Percentiles rank a stretch among this genome's conserved stretches.
Conservation (phyloP, 2,329 filamentous ascomycete species). For the Aaosphaeria arxii region DNA sequence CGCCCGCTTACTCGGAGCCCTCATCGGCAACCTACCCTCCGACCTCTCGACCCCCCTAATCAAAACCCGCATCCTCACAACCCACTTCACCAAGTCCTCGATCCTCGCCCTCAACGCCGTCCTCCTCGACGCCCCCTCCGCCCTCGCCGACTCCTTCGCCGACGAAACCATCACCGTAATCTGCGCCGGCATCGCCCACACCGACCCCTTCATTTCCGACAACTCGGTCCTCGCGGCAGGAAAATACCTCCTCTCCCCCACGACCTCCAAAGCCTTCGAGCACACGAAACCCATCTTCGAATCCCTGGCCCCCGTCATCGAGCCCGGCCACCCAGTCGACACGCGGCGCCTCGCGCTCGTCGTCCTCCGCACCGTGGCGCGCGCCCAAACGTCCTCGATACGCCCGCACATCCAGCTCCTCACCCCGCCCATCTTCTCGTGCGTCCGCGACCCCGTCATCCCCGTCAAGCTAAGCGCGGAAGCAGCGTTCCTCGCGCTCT, state of each 20-base stretch:
- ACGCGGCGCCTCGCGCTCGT: constrained; percentile 84
- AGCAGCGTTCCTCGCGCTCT: constrained; percentile 87
- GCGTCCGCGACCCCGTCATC: constrained; percentile 87
- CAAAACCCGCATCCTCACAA: constrained; percentile 73
- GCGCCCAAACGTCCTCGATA: constrained; percentile 74
- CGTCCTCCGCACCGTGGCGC: constrained; percentile 78
- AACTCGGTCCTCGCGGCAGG: constrained; percentile 87
- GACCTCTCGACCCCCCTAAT: constrained; percentile 63
- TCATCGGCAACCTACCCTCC: constrained; percentile 79
- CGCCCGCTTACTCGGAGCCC: constrained; percentile 81
- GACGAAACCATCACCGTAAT: constrained; percentile 77
- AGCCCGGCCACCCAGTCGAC: constrained; percentile 75
- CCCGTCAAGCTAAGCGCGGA: constrained; percentile 95
- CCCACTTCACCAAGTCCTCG: constrained; percentile 72
- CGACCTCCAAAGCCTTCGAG: constrained; percentile 68
- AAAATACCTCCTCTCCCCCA: constrained; percentile 75
- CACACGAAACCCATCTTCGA: constrained; percentile 77
- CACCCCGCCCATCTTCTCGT: constrained; percentile 81
- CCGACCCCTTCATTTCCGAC: constrained; percentile 76
- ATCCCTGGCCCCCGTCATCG: constrained; percentile 69
- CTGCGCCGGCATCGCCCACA: constrained; percentile 70
- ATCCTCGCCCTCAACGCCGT: constrained; percentile 87
- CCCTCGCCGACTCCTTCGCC: constrained; percentile 65
- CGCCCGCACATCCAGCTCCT: constrained; percentile 77
- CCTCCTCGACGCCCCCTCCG: constrained; percentile 72